A percentile compares a stretch with the other conserved stretches of the same genome.
Evolutionary conservation across 2,329 filamentous ascomycete genomes (phyloP).

Genomic region (Fusarium robinianum): DNA sequence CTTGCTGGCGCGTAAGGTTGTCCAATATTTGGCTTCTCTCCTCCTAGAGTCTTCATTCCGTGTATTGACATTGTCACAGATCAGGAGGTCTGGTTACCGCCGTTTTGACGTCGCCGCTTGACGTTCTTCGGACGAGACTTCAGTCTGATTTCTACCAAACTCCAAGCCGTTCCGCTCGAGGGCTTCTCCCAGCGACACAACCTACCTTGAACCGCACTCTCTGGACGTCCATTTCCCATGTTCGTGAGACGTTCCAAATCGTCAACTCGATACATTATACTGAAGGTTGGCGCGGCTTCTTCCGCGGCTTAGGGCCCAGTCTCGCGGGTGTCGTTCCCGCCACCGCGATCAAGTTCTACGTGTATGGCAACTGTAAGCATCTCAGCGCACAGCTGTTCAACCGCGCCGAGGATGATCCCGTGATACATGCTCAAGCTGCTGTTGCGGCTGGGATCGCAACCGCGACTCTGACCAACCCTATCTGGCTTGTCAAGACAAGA

Average conservation of each 20-base stretch:
- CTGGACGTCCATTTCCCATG: conserved; percentile 68
- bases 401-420: conserved; percentile 57
- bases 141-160: conserved; percentile 87
- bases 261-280: conserved; percentile 72
- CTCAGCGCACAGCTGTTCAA: conserved; percentile 65
- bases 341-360: conserved; percentile 71
- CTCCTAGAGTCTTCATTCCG: no score
- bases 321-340: conserved; percentile 72
- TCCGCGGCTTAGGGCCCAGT: conserved; percentile 73
- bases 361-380: conserved; percentile 73
- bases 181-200: conserved; percentile 55
- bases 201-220: conserved; percentile 58
- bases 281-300: conserved; percentile 71
- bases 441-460: conserved; percentile 68
- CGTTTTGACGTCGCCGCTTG: conserved; percentile 79
- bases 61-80: conserved; percentile 48
- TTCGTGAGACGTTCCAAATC: conserved; percentile 80
- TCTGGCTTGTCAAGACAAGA: conserved; percentile 75
- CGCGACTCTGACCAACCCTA: conserved; percentile 73
- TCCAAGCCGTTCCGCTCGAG: conserved; percentile 67
- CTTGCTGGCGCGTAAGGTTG: conserved; percentile 2
- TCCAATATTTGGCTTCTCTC: no score
- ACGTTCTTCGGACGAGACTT: conserved; percentile 83
- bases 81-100: conserved; percentile 84
- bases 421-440: conserved; percentile 66